phyloP scores from a whole-genome alignment of 805 yeast genomes.

The Wickerhamiella occidentalis region DNA sequence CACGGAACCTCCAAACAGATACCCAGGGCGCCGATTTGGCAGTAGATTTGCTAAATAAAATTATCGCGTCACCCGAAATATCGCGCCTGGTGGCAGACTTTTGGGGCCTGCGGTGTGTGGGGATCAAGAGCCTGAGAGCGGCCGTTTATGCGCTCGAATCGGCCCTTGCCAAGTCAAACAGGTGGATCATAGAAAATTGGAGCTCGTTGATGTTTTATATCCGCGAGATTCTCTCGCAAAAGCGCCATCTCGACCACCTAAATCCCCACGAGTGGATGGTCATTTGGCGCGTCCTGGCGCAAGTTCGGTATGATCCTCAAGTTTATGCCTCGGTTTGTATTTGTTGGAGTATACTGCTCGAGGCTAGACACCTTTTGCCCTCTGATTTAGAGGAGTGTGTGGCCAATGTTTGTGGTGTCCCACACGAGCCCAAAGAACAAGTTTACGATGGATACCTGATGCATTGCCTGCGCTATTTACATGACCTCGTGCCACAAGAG shows the following conservation, averaged over 20 bases:
- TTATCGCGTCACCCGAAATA: not conserved
- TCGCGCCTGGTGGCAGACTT: constrained; percentile 1
- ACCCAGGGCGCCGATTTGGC: not conserved
- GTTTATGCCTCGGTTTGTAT: not conserved
- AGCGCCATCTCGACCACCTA: constrained; percentile 9
- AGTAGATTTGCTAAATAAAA: not conserved
- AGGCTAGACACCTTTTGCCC: not conserved
- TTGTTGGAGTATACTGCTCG: constrained; percentile 3
- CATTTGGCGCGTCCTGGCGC: not conserved
- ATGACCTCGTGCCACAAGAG: not conserved
- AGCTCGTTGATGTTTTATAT: not conserved
- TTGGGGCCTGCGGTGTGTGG: constrained; percentile 1
- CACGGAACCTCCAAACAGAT: not conserved
- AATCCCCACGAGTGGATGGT: constrained; percentile 3
- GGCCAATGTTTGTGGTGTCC: not conserved
- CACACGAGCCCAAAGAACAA: not conserved
- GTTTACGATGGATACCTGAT: constrained; percentile 4
- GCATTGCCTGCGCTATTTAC: not conserved
- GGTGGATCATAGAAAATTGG: not conserved
- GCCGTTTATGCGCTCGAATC: not conserved
- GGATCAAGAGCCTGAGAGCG: constrained; percentile 1
- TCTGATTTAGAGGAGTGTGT: not conserved
- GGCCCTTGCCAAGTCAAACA: not conserved
- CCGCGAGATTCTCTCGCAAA: not conserved
- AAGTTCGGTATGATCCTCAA: not conserved